Evolutionary conservation across 2,329 filamentous ascomycete genomes (phyloP).

Genomic region (Elsinoe necatrix): DNA sequence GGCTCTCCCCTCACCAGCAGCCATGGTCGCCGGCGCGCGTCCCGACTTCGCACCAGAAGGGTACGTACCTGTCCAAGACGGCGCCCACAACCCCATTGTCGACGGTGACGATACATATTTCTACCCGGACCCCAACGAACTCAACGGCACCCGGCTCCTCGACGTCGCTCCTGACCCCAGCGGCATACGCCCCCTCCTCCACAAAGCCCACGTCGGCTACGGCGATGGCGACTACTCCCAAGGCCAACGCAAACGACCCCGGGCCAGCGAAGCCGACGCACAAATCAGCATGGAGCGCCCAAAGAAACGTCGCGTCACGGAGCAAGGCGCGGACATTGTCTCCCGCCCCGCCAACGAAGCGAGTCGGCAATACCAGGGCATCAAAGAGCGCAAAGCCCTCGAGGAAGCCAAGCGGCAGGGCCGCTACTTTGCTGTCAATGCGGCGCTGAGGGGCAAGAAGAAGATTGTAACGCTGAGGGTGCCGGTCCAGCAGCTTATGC

Average conservation of each 20-base stretch:
- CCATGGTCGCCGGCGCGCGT: conserved; percentile 25
- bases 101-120: conserved; percentile 20
- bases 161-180: conserved; percentile 16
- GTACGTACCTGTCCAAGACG: conserved; percentile 26
- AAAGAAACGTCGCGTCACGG: conserved; percentile 29
- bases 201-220: conserved; percentile 19
- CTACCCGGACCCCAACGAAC: conserved; percentile 24
- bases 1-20: conserved; percentile 24
- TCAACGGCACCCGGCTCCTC: conserved; percentile 22
- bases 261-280: conserved; percentile 24
- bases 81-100: conserved; percentile 23
- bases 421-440: conserved; percentile 39
- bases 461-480: conserved; percentile 37
- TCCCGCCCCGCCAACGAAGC: conserved; percentile 35
- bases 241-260: conserved; percentile 20
- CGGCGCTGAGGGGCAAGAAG: conserved; percentile 38
- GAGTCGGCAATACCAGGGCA: conserved; percentile 40
- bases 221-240: conserved; percentile 19
- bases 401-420: conserved; percentile 37
- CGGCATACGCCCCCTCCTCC: conserved; percentile 16
- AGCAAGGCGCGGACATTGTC: conserved; percentile 21
- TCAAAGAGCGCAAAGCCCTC: conserved; percentile 35
- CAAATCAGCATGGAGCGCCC: conserved; percentile 32
- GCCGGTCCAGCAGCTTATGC: conserved; percentile 30
- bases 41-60: conserved; percentile 23